Evolutionary conservation across 2,329 filamentous ascomycete species (phyloP).

Genomic region (Didymella sp.): DNA sequence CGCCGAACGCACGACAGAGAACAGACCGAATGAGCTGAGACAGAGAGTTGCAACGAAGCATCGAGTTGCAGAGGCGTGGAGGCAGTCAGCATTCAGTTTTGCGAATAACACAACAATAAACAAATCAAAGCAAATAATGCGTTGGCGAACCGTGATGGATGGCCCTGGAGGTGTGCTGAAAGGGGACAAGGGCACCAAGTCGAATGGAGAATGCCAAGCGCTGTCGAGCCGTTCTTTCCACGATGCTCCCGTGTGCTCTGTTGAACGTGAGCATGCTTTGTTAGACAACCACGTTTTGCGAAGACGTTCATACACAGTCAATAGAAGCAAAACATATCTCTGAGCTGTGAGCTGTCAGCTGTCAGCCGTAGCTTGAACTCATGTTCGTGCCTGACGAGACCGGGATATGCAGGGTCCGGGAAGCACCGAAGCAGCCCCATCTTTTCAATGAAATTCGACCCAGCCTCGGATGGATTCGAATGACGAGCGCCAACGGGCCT

Average conservation of each 20-base stretch:
- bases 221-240: slow-evolving; percentile 12
- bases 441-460: slow-evolving; percentile 2
- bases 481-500: slow-evolving; percentile 19
- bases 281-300: not conserved
- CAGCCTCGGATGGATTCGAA: slow-evolving; percentile 19
- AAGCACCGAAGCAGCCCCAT: slow-evolving; percentile 12
- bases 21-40: not conserved
- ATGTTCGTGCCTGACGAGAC: slow-evolving; percentile 15
- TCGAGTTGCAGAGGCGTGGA: not conserved
- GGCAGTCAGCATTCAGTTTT: not conserved
- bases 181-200: slow-evolving; percentile 14
- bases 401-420: slow-evolving; percentile 10
- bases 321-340: not conserved
- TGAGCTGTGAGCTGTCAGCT: slow-evolving; percentile 1
- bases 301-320: not conserved
- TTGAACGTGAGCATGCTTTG: not conserved
- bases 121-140: slow-evolving; percentile 1
- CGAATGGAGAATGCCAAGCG: slow-evolving; percentile 15
- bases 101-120: not conserved
- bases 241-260: not conserved
- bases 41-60: not conserved
- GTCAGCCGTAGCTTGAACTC: slow-evolving; percentile 8
- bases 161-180: slow-evolving; percentile 4
- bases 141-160: slow-evolving; percentile 13
- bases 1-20: not conserved